Percentiles rank a stretch among this genome's conserved stretches.
phyloP scores from a whole-genome alignment of 2,329 filamentous ascomycete species.

The Cytospora schulzeri region DNA sequence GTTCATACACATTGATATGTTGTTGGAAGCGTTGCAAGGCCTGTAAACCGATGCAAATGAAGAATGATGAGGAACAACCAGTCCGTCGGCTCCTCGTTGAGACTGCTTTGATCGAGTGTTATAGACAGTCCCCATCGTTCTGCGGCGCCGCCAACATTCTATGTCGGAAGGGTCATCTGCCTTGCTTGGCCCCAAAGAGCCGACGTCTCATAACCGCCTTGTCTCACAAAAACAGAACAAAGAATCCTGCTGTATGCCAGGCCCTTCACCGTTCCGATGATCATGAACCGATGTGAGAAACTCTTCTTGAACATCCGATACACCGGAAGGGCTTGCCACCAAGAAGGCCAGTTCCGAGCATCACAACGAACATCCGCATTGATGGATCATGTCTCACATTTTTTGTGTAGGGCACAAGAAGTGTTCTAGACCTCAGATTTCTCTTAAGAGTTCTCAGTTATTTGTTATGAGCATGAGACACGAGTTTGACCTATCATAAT shows the following conservation, averaged over 20 bases:
- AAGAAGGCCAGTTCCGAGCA: too few species aligned
- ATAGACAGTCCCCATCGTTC: not conserved
- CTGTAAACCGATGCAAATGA: not conserved
- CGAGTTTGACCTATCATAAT: not conserved
- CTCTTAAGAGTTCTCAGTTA: not conserved
- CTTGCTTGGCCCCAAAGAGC: too few species aligned
- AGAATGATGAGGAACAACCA: not conserved
- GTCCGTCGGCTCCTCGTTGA: not conserved
- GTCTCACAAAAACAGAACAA: not conserved
- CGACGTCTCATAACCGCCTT: not conserved
- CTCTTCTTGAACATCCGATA: too few species aligned
- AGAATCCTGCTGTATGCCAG: not conserved
- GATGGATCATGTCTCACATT: not conserved
- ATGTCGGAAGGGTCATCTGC: not conserved
- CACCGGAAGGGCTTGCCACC: too few species aligned
- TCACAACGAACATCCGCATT: too few species aligned
- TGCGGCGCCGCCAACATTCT: too few species aligned
- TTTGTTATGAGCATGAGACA: not conserved
- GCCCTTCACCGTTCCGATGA: too few species aligned
- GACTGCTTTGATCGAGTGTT: not conserved
- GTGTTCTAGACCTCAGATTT: not conserved
- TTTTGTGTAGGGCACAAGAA: not conserved
- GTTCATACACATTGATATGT: conserved; percentile 13
- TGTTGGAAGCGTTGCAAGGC: not conserved
- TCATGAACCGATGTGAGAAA: too few species aligned